Conservation (phyloP, 306 rosid species). For the Gynostemma pentaphyllum region DNA sequence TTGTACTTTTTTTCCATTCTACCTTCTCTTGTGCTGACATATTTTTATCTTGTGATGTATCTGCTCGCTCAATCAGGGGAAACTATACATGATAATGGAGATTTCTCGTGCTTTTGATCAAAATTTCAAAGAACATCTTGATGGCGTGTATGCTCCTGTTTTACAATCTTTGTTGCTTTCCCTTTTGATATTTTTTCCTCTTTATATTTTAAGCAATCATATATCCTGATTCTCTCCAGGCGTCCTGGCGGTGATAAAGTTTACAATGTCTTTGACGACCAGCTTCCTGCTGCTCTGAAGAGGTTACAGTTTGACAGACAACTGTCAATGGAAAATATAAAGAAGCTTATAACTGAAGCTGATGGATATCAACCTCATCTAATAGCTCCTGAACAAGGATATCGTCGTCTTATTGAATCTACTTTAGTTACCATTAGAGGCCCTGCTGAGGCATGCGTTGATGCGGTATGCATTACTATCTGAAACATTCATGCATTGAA, state of each 20-base stretch:
- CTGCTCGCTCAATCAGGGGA: slow-evolving; percentile 49
- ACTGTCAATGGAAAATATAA: slow-evolving; percentile 86
- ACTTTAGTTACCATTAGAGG: slow-evolving; percentile 70
- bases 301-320: slow-evolving; percentile 95
- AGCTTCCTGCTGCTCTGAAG: slow-evolving; percentile 91
- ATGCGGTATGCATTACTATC: slow-evolving; percentile 84
- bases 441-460: slow-evolving; percentile 95
- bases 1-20: neutral
- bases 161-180: neutral
- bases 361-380: slow-evolving; percentile 98
- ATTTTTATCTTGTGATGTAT: neutral
- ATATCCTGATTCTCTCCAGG: slow-evolving; percentile 35
- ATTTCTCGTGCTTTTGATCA: slow-evolving; percentile 79
- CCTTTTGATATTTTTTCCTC: neutral
- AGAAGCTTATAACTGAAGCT: slow-evolving; percentile 88
- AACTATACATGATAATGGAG: slow-evolving; percentile 83
- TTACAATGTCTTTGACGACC: slow-evolving; percentile 86
- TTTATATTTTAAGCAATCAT: slow-evolving; percentile 1
- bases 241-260: slow-evolving; percentile 92
- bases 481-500: too few relatives aligned
- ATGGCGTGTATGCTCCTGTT: slow-evolving; percentile 65
- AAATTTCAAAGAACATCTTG: slow-evolving; percentile 88
- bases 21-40: neutral
- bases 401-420: slow-evolving; percentile 89
- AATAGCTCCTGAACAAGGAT: slow-evolving; percentile 97